Conservation (phyloP, 441 rosid genomes). For the Sinapis alba region DNA sequence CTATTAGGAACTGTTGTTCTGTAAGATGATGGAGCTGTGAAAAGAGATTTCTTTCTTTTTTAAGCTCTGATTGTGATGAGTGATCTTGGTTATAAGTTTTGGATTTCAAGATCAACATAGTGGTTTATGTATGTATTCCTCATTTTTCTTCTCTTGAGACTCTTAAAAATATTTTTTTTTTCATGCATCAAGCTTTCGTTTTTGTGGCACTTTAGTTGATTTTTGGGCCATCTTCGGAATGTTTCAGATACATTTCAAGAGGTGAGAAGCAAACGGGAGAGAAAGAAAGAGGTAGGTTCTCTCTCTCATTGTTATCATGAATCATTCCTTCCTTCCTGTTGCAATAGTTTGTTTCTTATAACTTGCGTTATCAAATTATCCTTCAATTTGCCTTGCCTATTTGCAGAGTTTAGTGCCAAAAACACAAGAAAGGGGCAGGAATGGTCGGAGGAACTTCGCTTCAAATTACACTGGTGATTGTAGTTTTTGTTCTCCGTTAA, state of each 20-base stretch:
- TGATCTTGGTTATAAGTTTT: neutral
- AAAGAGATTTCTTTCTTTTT: neutral
- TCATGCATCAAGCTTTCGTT: neutral
- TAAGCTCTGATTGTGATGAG: neutral
- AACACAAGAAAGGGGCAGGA: conserved; percentile 53
- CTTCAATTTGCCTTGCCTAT: too few relatives aligned
- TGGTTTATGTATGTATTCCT: neutral
- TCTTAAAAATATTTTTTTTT: too few relatives aligned
- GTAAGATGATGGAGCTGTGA: neutral
- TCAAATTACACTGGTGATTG: conserved; percentile 46
- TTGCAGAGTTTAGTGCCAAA: conserved; percentile 51
- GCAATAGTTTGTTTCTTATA: too few relatives aligned
- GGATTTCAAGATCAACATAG: conserved; percentile 2
- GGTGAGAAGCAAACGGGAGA: conserved; percentile 69
- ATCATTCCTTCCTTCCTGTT: too few relatives aligned
- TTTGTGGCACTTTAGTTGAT: neutral
- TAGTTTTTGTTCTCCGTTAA: conserved; percentile 8
- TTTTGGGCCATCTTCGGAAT: neutral
- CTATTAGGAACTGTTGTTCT: neutral
- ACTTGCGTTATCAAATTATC: too few relatives aligned
- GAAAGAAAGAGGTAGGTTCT: conserved; percentile 66
- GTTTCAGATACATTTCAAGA: conserved; percentile 86
- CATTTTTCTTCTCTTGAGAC: neutral
- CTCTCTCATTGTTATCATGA: neutral
- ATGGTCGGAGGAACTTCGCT: conserved; percentile 52